These are phyloP conservation scores for Aspergillus ellipticus DNA, from an alignment of 495 filamentous ascomycete genomes.

Conservation along the genomic window DNA sequence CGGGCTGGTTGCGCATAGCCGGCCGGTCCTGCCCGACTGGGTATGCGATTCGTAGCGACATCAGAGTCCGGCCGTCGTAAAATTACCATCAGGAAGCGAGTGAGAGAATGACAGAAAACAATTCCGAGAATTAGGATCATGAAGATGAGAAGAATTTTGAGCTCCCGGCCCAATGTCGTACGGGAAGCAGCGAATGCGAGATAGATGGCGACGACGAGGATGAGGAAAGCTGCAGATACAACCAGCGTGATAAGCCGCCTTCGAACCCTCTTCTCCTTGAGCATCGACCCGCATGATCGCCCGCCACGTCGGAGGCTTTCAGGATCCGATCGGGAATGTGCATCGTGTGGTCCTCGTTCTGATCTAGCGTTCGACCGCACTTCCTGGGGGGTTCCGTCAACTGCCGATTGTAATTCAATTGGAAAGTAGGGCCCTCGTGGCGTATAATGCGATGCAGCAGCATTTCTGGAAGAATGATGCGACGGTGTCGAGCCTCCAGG, in stretches of 20 bases:
- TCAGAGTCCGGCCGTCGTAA: constrained; percentile 36
- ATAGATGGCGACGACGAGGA: constrained; percentile 56
- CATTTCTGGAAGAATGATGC: background rate
- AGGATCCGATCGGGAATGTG: background rate
- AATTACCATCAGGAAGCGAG: constrained; percentile 65
- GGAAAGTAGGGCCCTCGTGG: constrained; percentile 1
- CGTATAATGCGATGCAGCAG: background rate
- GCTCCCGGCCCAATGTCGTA: constrained; percentile 51
- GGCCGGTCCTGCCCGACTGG: constrained; percentile 40
- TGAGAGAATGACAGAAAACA: constrained; percentile 73
- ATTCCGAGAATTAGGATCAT: constrained; percentile 68
- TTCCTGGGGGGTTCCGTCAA: background rate
- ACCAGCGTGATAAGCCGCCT: constrained; percentile 56
- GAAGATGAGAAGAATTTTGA: constrained; percentile 73
- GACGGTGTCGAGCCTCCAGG: background rate
- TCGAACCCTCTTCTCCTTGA: constrained; percentile 50
- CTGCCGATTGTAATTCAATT: constrained; percentile 1
- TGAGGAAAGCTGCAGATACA: constrained; percentile 52
- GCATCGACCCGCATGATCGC: constrained; percentile 49
- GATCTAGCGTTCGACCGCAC: background rate
- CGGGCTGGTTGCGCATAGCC: constrained; percentile 58
- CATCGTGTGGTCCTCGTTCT: background rate
- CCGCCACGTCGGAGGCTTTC: background rate
- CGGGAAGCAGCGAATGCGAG: constrained; percentile 63
- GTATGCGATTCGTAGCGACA: constrained; percentile 15